Evolutionary conservation across 164 flowering plant species (phyloP).

Genomic region (Annona squamosa): DNA sequence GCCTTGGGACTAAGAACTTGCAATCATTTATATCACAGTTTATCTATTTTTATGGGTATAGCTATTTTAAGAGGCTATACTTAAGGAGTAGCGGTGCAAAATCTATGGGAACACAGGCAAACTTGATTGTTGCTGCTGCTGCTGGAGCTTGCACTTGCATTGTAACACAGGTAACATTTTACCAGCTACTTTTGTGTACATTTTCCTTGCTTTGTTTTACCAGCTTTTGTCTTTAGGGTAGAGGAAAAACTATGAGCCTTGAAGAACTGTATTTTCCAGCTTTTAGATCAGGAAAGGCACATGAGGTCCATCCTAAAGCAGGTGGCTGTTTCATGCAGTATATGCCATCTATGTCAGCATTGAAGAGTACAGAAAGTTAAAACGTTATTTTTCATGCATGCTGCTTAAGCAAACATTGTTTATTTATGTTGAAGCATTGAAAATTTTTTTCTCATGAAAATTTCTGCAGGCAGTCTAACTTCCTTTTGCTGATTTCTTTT

Average conservation of each 20-base stretch:
- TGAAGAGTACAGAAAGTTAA: background rate
- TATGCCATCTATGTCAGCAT: background rate
- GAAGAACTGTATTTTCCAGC: background rate
- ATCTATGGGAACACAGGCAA: slow-evolving; percentile 58
- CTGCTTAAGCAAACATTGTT: background rate
- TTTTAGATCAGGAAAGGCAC: background rate
- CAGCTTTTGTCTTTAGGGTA: background rate
- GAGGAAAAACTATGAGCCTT: background rate
- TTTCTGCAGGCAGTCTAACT: background rate
- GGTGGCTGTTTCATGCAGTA: background rate
- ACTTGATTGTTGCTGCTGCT: slow-evolving; percentile 63
- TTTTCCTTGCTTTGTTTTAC: background rate
- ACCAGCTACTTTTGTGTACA: background rate
- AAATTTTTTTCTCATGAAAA: background rate
- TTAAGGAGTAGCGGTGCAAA: slow-evolving; percentile 34
- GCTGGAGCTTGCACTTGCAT: slow-evolving; percentile 63
- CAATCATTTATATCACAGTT: slow-evolving; percentile 61
- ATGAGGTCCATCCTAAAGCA: background rate
- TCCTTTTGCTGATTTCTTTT: background rate
- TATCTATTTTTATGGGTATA: slow-evolving; percentile 65
- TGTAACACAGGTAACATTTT: slow-evolving; percentile 41
- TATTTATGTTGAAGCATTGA: background rate
- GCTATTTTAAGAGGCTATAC: slow-evolving; percentile 53
- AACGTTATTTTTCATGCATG: background rate
- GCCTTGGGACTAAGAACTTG: slow-evolving; percentile 63